phyloP scores from a whole-genome alignment of 306 rosid species.

The Dalbergia cochinchinensis region DNA sequence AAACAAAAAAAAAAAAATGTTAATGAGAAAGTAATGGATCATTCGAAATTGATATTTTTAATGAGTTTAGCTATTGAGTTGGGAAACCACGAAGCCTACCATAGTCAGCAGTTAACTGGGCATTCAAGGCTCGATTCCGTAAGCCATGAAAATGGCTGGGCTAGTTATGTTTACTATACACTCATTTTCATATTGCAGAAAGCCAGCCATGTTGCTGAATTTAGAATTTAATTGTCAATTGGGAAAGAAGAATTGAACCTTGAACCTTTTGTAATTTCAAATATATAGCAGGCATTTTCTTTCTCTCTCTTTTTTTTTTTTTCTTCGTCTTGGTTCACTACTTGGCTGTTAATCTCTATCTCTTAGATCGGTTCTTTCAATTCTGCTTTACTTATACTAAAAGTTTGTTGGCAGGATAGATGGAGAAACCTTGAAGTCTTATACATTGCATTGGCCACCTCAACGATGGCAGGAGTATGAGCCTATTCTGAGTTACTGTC shows the following conservation, averaged over 20 bases:
- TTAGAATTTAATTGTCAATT: background rate
- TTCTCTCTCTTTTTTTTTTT: background rate
- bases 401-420: slow-evolving; percentile 74
- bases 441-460: slow-evolving; percentile 75
- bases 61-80: background rate
- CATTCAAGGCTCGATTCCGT: no score
- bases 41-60: background rate
- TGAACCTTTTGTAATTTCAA: background rate
- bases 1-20: background rate
- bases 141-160: slow-evolving; percentile 1
- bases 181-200: slow-evolving; percentile 19
- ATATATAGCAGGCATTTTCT: background rate
- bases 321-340: background rate
- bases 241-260: background rate
- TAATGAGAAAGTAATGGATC: background rate
- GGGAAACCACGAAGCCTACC: background rate
- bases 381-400: slow-evolving; percentile 40
- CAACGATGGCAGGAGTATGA: slow-evolving; percentile 93
- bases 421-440: slow-evolving; percentile 77
- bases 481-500: slow-evolving; percentile 85
- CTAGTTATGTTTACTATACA: background rate
- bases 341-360: background rate
- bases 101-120: no score
- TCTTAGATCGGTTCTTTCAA: background rate
- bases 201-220: slow-evolving; percentile 10